Conservation (phyloP, 495 filamentous ascomycete species). For the Lasiosphaeriaceae sp. region DNA sequence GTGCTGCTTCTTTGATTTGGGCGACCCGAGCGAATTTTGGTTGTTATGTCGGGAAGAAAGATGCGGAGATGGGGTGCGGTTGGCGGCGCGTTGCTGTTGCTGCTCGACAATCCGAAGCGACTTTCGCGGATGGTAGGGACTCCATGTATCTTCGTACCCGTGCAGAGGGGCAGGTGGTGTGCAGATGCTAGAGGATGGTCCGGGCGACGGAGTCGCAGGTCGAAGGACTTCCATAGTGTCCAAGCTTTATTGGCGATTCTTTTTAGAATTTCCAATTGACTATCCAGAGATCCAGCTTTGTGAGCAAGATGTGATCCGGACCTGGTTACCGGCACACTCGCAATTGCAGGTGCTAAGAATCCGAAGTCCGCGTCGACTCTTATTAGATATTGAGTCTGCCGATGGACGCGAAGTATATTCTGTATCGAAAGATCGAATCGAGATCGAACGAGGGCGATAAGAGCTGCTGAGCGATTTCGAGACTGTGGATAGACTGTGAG, state of each 20-base stretch:
- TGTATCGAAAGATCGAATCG: too few species aligned
- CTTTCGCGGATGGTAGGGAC: conserved; percentile 62
- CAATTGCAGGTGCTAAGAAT: too few species aligned
- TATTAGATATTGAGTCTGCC: too few species aligned
- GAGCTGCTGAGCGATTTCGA: too few species aligned
- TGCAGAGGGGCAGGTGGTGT: conserved; percentile 72
- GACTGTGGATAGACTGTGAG: too few species aligned
- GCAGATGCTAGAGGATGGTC: conserved; percentile 44
- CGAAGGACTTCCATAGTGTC: not conserved
- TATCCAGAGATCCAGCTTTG: not conserved
- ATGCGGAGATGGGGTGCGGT: conserved; percentile 36
- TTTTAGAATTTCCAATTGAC: not conserved
- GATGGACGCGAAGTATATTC: too few species aligned
- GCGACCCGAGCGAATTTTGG: conserved; percentile 23
- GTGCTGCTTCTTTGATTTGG: conserved; percentile 22
- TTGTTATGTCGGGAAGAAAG: conserved; percentile 31
- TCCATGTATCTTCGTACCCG: conserved; percentile 65
- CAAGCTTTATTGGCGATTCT: not conserved
- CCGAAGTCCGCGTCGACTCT: too few species aligned
- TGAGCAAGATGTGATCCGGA: not conserved
- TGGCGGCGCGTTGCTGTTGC: conserved; percentile 24
- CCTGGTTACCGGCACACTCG: too few species aligned
- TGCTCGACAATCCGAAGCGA: conserved; percentile 16
- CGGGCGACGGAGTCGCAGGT: conserved; percentile 59
- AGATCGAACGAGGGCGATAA: too few species aligned